Conservation (phyloP, 2,329 filamentous ascomycete species). For the Cercospora sp. region DNA sequence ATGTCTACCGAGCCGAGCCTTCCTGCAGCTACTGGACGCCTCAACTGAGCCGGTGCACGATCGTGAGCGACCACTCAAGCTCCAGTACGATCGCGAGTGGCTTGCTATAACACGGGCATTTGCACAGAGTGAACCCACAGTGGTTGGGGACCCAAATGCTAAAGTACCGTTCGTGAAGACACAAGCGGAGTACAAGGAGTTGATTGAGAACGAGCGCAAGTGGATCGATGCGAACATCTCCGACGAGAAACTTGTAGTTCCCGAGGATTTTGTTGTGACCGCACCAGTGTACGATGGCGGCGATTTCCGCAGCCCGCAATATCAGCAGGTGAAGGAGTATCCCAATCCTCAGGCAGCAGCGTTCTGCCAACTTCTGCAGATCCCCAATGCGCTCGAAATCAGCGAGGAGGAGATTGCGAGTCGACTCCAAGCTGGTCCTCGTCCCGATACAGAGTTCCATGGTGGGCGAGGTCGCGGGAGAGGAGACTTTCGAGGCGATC, state of each 20-base stretch:
- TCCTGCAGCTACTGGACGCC: slow-evolving; percentile 75
- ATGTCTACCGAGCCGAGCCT: slow-evolving; percentile 75
- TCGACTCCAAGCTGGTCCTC: slow-evolving; percentile 60
- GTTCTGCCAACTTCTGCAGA: slow-evolving; percentile 76
- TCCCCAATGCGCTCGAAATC: slow-evolving; percentile 74
- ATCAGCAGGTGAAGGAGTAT: slow-evolving; percentile 60
- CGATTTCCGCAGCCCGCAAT: slow-evolving; percentile 31
- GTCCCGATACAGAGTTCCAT: slow-evolving; percentile 39
- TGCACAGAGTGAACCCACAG: slow-evolving; percentile 57
- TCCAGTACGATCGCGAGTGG: slow-evolving; percentile 92
- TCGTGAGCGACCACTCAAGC: slow-evolving; percentile 52
- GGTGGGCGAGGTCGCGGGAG: slow-evolving; percentile 28
- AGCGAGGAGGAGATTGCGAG: slow-evolving; percentile 67
- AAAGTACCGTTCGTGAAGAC: slow-evolving; percentile 57
- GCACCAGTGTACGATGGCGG: slow-evolving; percentile 66
- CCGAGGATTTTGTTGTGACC: slow-evolving; percentile 73
- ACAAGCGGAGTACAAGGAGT: slow-evolving; percentile 46
- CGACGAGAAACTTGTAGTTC: slow-evolving; percentile 59
- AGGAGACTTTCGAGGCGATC: slow-evolving; percentile 30
- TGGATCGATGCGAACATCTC: slow-evolving; percentile 78
- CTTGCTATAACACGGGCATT: slow-evolving; percentile 88
- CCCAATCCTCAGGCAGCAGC: slow-evolving; percentile 80
- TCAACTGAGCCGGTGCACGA: slow-evolving; percentile 44
- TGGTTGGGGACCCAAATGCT: slow-evolving; percentile 61
- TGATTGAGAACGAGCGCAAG: slow-evolving; percentile 67